Conservation (phyloP, 2,329 filamentous ascomycete genomes). For the Xylaria sp. region DNA sequence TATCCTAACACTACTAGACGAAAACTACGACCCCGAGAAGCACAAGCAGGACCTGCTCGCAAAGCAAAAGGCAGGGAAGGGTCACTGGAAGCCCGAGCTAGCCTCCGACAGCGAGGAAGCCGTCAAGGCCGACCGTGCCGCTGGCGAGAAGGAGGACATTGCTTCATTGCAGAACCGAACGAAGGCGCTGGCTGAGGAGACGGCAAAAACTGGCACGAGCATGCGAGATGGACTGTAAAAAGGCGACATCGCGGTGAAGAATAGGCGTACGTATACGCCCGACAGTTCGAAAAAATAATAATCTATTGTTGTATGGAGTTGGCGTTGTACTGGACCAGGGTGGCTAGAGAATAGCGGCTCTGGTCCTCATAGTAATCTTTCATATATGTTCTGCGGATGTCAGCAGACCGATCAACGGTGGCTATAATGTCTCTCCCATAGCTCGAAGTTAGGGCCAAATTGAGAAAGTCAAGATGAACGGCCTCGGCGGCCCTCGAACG, state of each 20-base stretch:
- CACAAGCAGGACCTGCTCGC: conserved; percentile 57
- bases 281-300: no score
- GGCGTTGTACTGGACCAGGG: no score
- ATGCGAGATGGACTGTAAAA: conserved; percentile 39
- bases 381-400: no score
- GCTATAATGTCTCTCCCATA: background rate
- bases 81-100: conserved; percentile 71
- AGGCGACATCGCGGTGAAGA: background rate
- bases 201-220: conserved; percentile 44
- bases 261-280: no score
- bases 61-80: conserved; percentile 66
- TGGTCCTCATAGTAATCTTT: no score
- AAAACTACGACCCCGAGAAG: conserved; percentile 43
- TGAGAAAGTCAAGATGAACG: conserved; percentile 3
- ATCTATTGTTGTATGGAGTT: no score
- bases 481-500: background rate
- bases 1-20: conserved; percentile 24
- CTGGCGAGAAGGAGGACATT: conserved; percentile 38
- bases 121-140: conserved; percentile 59
- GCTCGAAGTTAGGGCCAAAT: background rate
- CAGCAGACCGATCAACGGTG: background rate
- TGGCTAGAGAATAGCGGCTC: no score
- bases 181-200: conserved; percentile 48
- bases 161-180: conserved; percentile 54
- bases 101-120: conserved; percentile 75